Conservation (phyloP, 2,329 filamentous ascomycete species). For the Aspergillus pseudonomiae region DNA sequence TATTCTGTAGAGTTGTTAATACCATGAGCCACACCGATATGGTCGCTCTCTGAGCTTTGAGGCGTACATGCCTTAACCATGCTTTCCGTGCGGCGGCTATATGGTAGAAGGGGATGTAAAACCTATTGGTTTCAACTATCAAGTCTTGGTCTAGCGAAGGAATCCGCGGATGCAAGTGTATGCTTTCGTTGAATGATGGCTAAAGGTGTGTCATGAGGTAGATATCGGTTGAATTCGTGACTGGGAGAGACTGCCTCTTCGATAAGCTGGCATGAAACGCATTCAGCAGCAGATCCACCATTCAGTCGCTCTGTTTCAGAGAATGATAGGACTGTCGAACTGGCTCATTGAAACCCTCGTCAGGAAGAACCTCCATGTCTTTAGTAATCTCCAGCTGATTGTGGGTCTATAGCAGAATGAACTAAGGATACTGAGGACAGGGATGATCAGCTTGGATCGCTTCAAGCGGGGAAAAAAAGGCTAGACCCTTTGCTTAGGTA, state of each 20-base stretch:
- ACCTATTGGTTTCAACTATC: neutral
- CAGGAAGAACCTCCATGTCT: neutral
- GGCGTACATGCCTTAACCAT: neutral
- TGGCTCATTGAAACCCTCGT: neutral
- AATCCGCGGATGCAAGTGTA: neutral
- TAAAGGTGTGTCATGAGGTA: neutral
- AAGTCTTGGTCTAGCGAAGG: neutral
- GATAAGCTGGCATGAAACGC: neutral
- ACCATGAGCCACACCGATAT: too few relatives aligned
- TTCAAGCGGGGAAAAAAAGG: neutral
- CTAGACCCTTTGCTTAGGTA: neutral
- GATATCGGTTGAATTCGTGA: neutral
- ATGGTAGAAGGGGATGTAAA: neutral
- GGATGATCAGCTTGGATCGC: neutral
- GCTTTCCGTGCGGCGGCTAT: neutral
- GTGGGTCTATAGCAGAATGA: neutral
- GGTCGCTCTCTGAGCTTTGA: too few relatives aligned
- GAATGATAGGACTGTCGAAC: neutral
- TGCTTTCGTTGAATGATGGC: neutral
- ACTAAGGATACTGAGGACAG: neutral
- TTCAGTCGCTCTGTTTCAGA: neutral
- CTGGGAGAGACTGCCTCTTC: neutral
- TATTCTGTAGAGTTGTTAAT: too few relatives aligned
- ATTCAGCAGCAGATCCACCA: neutral
- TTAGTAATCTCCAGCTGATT: neutral